Evolutionary conservation across 495 filamentous ascomycete genomes (phyloP).

Genomic region (Penicillium egyptiacum): DNA sequence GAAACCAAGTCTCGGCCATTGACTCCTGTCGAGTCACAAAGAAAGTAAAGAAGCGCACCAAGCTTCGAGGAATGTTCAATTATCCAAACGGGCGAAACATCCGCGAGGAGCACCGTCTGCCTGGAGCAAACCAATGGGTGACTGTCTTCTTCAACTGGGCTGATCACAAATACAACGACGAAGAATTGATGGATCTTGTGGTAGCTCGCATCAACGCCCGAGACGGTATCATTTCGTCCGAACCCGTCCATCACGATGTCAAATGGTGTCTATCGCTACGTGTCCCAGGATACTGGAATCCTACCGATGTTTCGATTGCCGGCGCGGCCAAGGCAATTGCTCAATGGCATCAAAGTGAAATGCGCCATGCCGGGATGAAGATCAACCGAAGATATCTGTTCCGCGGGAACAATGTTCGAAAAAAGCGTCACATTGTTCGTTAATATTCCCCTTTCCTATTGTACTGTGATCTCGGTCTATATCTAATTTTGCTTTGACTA

Average conservation of each 20-base stretch:
- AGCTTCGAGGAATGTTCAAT: slow-evolving; percentile 2
- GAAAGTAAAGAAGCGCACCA: not conserved
- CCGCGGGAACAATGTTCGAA: not conserved
- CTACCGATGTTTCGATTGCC: not conserved
- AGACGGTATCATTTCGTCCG: slow-evolving; percentile 5
- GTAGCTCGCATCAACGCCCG: not conserved
- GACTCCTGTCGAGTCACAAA: not conserved
- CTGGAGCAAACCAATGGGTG: not conserved
- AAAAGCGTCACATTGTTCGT: not conserved
- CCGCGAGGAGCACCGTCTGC: not conserved
- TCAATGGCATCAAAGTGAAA: not conserved
- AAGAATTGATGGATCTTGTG: slow-evolving; percentile 2
- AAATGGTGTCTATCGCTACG: not conserved
- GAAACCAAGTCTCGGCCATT: not conserved
- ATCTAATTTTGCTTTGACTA: not conserved
- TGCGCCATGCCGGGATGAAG: not conserved
- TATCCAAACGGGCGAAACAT: not conserved
- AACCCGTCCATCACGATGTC: slow-evolving; percentile 5
- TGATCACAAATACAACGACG: not conserved
- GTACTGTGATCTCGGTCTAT: not conserved
- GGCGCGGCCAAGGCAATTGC: not conserved
- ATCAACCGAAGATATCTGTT: slow-evolving; percentile 6
- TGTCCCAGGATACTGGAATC: not conserved
- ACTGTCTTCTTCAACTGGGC: slow-evolving; percentile 11
- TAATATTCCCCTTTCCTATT: not conserved